Percentiles rank a stretch among this genome's conserved stretches.
These are phyloP conservation scores for Saccharata proteae DNA, from an alignment of 2,329 filamentous ascomycete genomes.

Conservation along the genomic window DNA sequence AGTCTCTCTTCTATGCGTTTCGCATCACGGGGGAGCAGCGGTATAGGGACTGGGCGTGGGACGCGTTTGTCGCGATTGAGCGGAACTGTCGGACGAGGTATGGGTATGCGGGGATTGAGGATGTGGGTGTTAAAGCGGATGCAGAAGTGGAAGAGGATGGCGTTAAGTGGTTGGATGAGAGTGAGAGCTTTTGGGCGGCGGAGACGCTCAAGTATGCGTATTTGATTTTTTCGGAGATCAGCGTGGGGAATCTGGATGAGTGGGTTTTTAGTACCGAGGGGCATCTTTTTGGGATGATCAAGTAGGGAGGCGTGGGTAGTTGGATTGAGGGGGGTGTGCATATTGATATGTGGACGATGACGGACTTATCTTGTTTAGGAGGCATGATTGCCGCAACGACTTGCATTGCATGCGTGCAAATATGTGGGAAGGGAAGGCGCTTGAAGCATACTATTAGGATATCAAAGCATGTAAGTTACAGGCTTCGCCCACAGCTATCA, in stretches of 20 bases:
- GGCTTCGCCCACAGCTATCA: too few species aligned
- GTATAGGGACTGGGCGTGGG: slow-evolving; percentile 31
- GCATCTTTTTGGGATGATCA: slow-evolving; percentile 27
- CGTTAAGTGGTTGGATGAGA: slow-evolving; percentile 23
- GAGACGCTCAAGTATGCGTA: slow-evolving; percentile 31
- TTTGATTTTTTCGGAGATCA: slow-evolving; percentile 24
- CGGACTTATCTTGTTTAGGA: too few species aligned
- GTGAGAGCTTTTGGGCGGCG: slow-evolving; percentile 28
- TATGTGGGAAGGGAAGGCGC: too few species aligned
- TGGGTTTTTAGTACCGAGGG: slow-evolving; percentile 35
- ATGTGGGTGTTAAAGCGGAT: slow-evolving; percentile 22
- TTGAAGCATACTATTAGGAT: too few species aligned
- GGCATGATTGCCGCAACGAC: too few species aligned
- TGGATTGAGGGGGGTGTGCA: too few species aligned
- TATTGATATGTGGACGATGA: too few species aligned
- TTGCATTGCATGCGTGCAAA: too few species aligned
- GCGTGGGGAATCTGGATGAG: slow-evolving; percentile 25
- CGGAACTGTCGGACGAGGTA: slow-evolving; percentile 25
- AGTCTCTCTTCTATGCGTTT: slow-evolving; percentile 29
- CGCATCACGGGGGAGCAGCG: slow-evolving; percentile 27
- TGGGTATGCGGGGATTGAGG: slow-evolving; percentile 25
- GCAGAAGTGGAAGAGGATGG: slow-evolving; percentile 10
- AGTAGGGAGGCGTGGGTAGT: too few species aligned
- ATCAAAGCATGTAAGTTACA: too few species aligned
- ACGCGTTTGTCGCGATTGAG: slow-evolving; percentile 26